phyloP scores from a whole-genome alignment of 2,329 filamentous ascomycete genomes.

The Penicillium sp. region DNA sequence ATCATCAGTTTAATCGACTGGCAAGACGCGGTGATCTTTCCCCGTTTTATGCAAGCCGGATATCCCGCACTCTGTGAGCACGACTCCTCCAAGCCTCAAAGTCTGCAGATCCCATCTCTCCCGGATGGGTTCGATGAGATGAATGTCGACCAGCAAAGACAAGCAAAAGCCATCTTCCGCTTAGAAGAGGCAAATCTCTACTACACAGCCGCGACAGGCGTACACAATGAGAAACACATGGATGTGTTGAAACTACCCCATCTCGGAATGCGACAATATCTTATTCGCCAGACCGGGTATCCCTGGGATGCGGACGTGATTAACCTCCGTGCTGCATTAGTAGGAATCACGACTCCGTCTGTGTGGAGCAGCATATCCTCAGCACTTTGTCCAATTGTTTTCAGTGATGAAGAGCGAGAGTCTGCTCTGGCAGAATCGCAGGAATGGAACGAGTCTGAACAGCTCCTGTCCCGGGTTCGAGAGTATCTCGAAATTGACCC shows the following conservation, averaged over 20 bases:
- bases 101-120: constrained; percentile 21
- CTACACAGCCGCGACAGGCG: constrained; percentile 25
- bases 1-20: constrained; percentile 27
- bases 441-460: constrained; percentile 26
- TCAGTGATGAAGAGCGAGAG: constrained; percentile 19
- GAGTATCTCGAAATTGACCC: constrained; percentile 20
- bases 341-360: constrained; percentile 19
- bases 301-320: constrained; percentile 28
- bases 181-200: constrained; percentile 28
- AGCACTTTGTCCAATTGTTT: constrained; percentile 19
- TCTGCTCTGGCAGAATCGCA: constrained; percentile 18
- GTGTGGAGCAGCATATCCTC: constrained; percentile 38
- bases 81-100: constrained; percentile 21
- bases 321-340: constrained; percentile 23
- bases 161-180: constrained; percentile 17
- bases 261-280: constrained; percentile 25
- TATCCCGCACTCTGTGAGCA: constrained; percentile 27
- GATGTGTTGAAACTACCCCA: constrained; percentile 19
- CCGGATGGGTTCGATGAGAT: constrained; percentile 23
- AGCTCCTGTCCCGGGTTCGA: constrained; percentile 18
- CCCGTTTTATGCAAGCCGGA: constrained; percentile 24
- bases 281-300: constrained; percentile 24
- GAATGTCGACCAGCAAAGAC: constrained; percentile 16
- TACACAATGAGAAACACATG: constrained; percentile 22
- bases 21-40: constrained; percentile 25